phyloP scores from a whole-genome alignment of 2,329 filamentous ascomycete species.

The Zymoseptoria passerinii region DNA sequence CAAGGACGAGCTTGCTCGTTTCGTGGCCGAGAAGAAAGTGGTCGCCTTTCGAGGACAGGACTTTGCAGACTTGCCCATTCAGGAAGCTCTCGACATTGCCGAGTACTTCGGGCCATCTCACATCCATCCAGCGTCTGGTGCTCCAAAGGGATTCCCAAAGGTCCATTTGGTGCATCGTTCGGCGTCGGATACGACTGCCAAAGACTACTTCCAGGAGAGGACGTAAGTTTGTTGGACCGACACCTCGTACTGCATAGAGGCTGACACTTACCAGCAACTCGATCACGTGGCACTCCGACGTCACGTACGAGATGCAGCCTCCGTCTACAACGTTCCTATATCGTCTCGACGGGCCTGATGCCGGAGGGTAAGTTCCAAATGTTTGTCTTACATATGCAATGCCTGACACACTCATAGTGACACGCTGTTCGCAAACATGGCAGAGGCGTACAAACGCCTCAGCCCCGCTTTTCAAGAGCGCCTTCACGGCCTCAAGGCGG shows the following conservation, averaged over 20 bases:
- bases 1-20: constrained; percentile 68
- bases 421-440: constrained; percentile 73
- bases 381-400: constrained; percentile 61
- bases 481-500: constrained; percentile 69
- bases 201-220: constrained; percentile 57
- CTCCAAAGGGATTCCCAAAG: constrained; percentile 64
- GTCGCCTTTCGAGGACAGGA: constrained; percentile 71
- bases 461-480: constrained; percentile 71
- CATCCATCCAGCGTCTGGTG: constrained; percentile 71
- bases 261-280: constrained; percentile 36
- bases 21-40: constrained; percentile 69
- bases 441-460: constrained; percentile 70
- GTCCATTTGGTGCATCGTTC: constrained; percentile 72
- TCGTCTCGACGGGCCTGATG: constrained; percentile 69
- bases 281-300: constrained; percentile 82
- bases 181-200: constrained; percentile 52
- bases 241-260: not conserved
- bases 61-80: constrained; percentile 55
- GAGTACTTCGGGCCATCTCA: constrained; percentile 74
- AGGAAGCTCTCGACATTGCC: constrained; percentile 59
- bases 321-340: constrained; percentile 87
- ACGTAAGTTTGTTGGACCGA: constrained; percentile 34
- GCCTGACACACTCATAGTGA: constrained; percentile 42
- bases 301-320: constrained; percentile 80
- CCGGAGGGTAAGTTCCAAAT: constrained; percentile 64